Evolutionary conservation across 73 alveolate genomes (phyloP), one percentile per base, ranked within the genome.

Genomic region (Blepharisma stoltei): DNA sequence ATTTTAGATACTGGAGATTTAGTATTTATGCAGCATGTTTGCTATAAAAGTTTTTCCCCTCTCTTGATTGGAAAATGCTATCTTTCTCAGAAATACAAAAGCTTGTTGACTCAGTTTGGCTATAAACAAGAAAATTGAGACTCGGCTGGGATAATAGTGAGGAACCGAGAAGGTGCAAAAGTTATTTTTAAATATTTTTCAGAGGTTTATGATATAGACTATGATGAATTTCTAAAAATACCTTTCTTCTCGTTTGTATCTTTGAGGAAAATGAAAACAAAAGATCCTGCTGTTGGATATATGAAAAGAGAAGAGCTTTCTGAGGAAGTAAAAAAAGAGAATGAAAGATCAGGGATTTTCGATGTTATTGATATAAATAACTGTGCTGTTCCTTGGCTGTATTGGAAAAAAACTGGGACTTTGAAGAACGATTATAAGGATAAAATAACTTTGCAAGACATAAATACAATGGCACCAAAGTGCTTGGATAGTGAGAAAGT

Each of bases 1-100:
- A 25, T 25, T n/a, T 38, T 60, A 25, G 73, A 60, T 38, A 60
- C 73, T 1, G 73, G 73, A 14, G 73, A 60, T 5, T 25, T 60
- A 18, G 46, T 60, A 1, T 60, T 60, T 25, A 60, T 60, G 73
- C 49, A 60, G 46, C 38, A 20, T 14, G 23, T 2, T 9, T 60
- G 73, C 73, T 25, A 25, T 11, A 60, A 60, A 25, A 60, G 49
- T 25, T 60, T 60, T 9, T 60, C 73, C 14, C n/a, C 45, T 14
- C 38, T 25, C 23, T n/a, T 14, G 5, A 60, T 60, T n/a, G 37
- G 37, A 14, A 8, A 60, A 14, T 60, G 73, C 4, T 60, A 60
- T 25, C 23, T 14, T 60, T 9, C 18, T 38, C 14, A 60, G 47
- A n/a, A 14, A 18, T 20, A 14, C n/a, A 60, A 60, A 25, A 18